Evolutionary conservation across 2,329 filamentous ascomycete genomes (phyloP).

Genomic region (Ophiostoma pallidulum): DNA sequence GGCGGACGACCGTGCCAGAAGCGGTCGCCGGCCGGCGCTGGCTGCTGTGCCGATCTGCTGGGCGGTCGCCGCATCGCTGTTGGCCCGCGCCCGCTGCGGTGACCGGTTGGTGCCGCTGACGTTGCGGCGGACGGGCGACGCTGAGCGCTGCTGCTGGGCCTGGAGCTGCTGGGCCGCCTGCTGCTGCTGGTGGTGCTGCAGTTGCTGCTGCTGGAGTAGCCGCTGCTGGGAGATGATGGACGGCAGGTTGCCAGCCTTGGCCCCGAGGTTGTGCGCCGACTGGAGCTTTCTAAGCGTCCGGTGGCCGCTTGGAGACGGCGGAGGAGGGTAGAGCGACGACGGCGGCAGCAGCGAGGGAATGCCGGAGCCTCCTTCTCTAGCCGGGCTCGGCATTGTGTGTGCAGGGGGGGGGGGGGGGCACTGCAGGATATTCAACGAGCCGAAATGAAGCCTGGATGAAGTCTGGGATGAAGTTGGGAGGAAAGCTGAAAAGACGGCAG

Average conservation of each 20-base stretch:
- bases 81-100: conserved; percentile 54
- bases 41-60: conserved; percentile 30
- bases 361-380: conserved; percentile 20
- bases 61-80: conserved; percentile 54
- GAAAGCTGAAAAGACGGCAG: too few relatives aligned
- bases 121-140: conserved; percentile 29
- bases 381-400: conserved; percentile 25
- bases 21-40: conserved; percentile 33
- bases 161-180: conserved; percentile 24
- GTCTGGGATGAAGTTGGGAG: neutral
- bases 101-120: conserved; percentile 27
- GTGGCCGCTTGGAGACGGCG: conserved; percentile 55
- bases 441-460: too few relatives aligned
- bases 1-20: conserved; percentile 34
- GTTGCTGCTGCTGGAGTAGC: conserved; percentile 37
- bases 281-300: conserved; percentile 64
- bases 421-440: too few relatives aligned
- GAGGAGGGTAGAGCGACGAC: conserved; percentile 39
- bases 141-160: conserved; percentile 30
- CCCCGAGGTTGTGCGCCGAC: conserved; percentile 61
- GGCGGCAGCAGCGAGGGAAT: conserved; percentile 22
- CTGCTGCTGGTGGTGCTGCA: conserved; percentile 28
- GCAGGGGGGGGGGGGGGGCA: too few relatives aligned
- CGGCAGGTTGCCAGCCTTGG: conserved; percentile 40
- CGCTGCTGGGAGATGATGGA: conserved; percentile 45